Conservation (phyloP, 2,329 filamentous ascomycete species). For the Davidsoniella australis region DNA sequence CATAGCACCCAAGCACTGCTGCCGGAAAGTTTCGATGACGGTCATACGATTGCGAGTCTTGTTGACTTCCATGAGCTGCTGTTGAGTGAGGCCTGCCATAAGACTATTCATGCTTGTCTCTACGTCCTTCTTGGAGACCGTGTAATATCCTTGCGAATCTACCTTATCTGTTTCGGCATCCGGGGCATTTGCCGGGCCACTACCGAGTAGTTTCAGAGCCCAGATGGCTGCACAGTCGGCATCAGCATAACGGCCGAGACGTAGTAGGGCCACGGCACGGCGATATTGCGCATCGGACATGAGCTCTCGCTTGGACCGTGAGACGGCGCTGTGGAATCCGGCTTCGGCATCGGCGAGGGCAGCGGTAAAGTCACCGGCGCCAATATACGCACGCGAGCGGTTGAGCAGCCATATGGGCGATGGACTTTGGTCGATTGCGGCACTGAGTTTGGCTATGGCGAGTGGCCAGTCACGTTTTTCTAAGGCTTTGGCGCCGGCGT, state of each 20-base stretch:
- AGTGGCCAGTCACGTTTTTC: slow-evolving; percentile 43
- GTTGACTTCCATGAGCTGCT: slow-evolving; percentile 16
- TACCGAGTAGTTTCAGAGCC: slow-evolving; percentile 27
- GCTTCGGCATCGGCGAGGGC: slow-evolving; percentile 55
- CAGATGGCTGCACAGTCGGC: slow-evolving; percentile 53
- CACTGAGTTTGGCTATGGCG: slow-evolving; percentile 51
- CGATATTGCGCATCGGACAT: slow-evolving; percentile 72
- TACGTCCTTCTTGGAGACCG: slow-evolving; percentile 20
- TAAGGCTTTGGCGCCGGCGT: slow-evolving; percentile 49
- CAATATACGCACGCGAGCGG: slow-evolving; percentile 62
- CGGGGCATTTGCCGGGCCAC: slow-evolving; percentile 14
- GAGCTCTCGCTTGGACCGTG: slow-evolving; percentile 56
- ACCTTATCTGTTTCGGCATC: slow-evolving; percentile 15
- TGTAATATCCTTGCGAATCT: slow-evolving; percentile 32
- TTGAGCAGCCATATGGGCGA: slow-evolving; percentile 68
- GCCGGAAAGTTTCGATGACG: slow-evolving; percentile 16
- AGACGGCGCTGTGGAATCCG: slow-evolving; percentile 42
- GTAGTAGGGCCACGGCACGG: slow-evolving; percentile 56
- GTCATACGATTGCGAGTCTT: slow-evolving; percentile 11
- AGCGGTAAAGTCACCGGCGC: slow-evolving; percentile 39
- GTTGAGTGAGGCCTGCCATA: slow-evolving; percentile 14
- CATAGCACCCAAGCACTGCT: slow-evolving; percentile 30
- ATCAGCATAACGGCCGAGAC: slow-evolving; percentile 55
- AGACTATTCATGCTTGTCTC: slow-evolving; percentile 19
- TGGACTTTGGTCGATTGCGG: slow-evolving; percentile 45